Conservation (phyloP, 2,329 filamentous ascomycete genomes). For the Nakataea oryzae region DNA sequence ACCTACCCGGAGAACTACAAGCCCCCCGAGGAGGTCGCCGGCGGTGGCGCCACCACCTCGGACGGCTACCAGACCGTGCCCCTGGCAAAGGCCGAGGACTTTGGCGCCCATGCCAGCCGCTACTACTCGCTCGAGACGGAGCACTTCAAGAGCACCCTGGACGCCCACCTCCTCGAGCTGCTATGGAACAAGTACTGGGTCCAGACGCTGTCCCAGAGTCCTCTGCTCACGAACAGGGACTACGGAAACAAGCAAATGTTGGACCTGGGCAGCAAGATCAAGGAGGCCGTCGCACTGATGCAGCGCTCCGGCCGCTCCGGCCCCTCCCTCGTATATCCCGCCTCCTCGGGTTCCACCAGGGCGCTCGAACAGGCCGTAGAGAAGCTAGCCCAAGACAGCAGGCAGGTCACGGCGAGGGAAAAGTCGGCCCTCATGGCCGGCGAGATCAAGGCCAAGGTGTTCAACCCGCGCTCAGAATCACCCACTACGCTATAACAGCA, state of each 20-base stretch:
- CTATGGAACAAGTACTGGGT: slow-evolving; percentile 99
- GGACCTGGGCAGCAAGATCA: slow-evolving; percentile 76
- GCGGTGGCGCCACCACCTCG: slow-evolving; percentile 16
- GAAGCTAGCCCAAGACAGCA: slow-evolving; percentile 51
- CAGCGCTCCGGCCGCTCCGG: slow-evolving; percentile 19
- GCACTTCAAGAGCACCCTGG: slow-evolving; percentile 89
- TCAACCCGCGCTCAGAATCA: slow-evolving; percentile 18
- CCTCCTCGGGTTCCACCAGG: slow-evolving; percentile 11
- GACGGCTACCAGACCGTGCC: slow-evolving; percentile 71
- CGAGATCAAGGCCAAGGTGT: slow-evolving; percentile 54
- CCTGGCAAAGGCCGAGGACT: slow-evolving; percentile 88
- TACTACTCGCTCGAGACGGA: slow-evolving; percentile 91
- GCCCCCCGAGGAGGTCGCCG: slow-evolving; percentile 19
- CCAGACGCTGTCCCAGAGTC: slow-evolving; percentile 83
- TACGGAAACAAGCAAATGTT: slow-evolving; percentile 88
- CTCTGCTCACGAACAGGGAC: slow-evolving; percentile 83
- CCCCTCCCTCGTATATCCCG: slow-evolving; percentile 11
- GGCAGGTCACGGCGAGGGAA: slow-evolving; percentile 51
- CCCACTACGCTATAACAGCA: background rate
- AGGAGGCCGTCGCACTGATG: slow-evolving; percentile 42
- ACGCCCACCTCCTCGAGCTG: slow-evolving; percentile 74
- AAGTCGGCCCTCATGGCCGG: slow-evolving; percentile 50
- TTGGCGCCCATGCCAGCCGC: slow-evolving; percentile 79
- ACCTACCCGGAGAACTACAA: slow-evolving; percentile 74
- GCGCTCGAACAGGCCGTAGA: slow-evolving; percentile 38